phyloP scores from a whole-genome alignment of 1,284 basidiomycete genomes.

The Rhodotorula sp. region DNA sequence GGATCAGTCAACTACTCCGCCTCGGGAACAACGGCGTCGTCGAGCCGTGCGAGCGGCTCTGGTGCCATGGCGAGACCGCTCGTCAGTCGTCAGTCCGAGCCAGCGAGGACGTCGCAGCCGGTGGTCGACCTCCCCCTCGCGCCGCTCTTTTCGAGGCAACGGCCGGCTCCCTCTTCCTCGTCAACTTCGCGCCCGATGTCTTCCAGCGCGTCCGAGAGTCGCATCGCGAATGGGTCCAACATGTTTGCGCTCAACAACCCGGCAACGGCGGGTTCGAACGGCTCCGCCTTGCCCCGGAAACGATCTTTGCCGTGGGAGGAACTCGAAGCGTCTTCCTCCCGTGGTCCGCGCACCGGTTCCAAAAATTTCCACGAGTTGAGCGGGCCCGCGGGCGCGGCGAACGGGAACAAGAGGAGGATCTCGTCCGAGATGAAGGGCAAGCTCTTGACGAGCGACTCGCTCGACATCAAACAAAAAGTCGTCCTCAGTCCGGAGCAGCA shows the following conservation, averaged over 20 bases:
- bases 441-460: conserved; percentile 27
- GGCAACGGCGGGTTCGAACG: background rate
- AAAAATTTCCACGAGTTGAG: conserved; percentile 30
- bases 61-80: conserved; percentile 1
- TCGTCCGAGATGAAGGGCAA: conserved; percentile 11
- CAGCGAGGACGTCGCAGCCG: background rate
- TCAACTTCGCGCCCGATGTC: background rate
- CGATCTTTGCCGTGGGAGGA: conserved; percentile 35
- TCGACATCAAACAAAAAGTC: conserved; percentile 52
- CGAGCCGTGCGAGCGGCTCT: background rate
- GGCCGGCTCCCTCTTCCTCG: background rate
- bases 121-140: conserved; percentile 5
- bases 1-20: background rate
- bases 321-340: conserved; percentile 4
- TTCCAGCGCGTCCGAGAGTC: conserved; percentile 3
- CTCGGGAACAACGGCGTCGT: background rate
- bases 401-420: background rate
- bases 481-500: conserved; percentile 76
- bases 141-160: conserved; percentile 13
- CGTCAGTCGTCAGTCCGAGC: background rate
- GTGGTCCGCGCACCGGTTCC: background rate
- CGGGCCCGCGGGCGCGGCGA: background rate
- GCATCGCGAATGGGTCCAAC: background rate
- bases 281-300: conserved; percentile 20
- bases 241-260: conserved; percentile 8